These are phyloP conservation scores for Pichia thaimueangensis DNA, from an alignment of 805 yeast species.

Conservation along the genomic window DNA sequence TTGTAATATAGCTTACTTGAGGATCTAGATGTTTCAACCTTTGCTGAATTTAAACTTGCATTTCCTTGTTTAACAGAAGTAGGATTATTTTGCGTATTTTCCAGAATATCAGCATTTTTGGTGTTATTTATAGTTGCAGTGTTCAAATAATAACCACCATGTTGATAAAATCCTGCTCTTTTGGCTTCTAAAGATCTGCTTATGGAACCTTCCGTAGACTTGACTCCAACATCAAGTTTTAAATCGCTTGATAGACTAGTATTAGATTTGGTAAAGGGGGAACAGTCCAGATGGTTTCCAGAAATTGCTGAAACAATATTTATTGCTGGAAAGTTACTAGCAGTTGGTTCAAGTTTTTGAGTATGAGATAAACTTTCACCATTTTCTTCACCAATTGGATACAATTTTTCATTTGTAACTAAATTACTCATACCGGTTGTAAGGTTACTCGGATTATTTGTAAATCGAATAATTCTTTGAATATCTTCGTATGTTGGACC, in stretches of 20 bases:
- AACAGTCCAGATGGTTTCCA: not conserved
- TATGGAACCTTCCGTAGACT: not conserved
- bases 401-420: not conserved
- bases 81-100: too few relatives aligned
- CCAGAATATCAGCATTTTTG: too few relatives aligned
- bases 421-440: not conserved
- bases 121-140: too few relatives aligned
- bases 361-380: too few relatives aligned
- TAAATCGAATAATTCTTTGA: not conserved
- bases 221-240: not conserved
- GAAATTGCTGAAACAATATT: conserved; percentile 5
- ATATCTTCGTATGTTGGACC: conserved; percentile 1
- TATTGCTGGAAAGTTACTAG: not conserved
- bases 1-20: not conserved
- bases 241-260: not conserved
- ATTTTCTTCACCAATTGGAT: not conserved
- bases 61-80: too few relatives aligned
- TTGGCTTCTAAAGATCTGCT: not conserved
- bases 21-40: too few relatives aligned
- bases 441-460: not conserved
- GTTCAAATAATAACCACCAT: not conserved
- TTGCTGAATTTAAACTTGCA: not conserved
- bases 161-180: conserved; percentile 5
- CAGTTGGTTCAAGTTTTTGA: too few relatives aligned
- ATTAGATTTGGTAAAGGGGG: not conserved